Base-by-base conservation (phyloP, 129 eudicot genomes). In the Escallonia herrerae region DNA sequence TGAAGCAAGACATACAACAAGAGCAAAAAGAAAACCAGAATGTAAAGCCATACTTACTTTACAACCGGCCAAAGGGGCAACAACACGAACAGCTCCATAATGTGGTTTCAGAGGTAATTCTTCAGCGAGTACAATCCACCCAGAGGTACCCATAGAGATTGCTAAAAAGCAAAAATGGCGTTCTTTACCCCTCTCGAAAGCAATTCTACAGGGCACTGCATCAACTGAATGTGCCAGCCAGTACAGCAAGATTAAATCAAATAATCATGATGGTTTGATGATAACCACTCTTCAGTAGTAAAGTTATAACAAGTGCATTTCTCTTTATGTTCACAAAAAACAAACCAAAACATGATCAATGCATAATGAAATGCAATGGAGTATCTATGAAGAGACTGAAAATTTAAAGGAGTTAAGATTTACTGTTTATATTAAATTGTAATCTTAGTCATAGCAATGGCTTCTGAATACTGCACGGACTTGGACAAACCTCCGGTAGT, bases 161-260 rank as follows among this genome's bases (percentile, higher is more conserved):
- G 96, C 85, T 61, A 88, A 61, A 69, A 93, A 81, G 68, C 63
- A 75, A 67, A 93, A 84, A 72, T 88, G 86, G 4, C 96, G 95
- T 74, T 85, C 98, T 71, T 86, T 93, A 70, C 98, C 98, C 81
- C 93, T 88, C 75, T 93, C 98, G 10, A 93, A 93, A 56, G 98
- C 95, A 75, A 93, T 93, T 82, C 90, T 83, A 82, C 98, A 93
- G 15, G 96, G 86, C 59, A 93, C 81, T 43, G 96, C 87, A 81
- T 88, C 96, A 76, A 63, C 98, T 93, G 84, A 69, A 81, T 11
- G 65, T 39, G 37, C 43, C 63, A 79, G 60, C 47, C 63, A 74
- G 69, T 10, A 46, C 44, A 58, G 8, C 38, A 40, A 73, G 43
- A 15, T 53, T 8, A 11, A 40, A 41, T 14, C 49, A 52, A 12